Percentiles rank a stretch among this genome's conserved stretches.
These are phyloP conservation scores for Alternaria postmessia DNA, from an alignment of 2,329 filamentous ascomycete species.

Conservation along the genomic window DNA sequence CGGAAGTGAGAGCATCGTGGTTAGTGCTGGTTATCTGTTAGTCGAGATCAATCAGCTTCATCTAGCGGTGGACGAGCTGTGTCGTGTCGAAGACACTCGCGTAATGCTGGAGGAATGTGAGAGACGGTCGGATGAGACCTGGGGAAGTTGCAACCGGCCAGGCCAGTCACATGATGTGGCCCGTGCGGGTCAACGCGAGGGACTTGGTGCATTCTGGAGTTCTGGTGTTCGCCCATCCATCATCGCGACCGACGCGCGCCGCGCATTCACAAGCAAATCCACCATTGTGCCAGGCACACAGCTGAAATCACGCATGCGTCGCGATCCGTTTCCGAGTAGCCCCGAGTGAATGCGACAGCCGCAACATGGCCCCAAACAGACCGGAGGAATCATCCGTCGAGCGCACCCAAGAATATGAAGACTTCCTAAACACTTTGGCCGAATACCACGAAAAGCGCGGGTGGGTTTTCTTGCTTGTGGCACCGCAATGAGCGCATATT, in stretches of 20 bases:
- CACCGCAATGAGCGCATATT: slow-evolving; percentile 33
- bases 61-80: neutral
- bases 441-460: slow-evolving; percentile 82
- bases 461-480: slow-evolving; percentile 48
- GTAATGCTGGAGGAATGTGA: neutral
- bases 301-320: slow-evolving; percentile 31
- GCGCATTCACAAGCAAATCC: slow-evolving; percentile 34
- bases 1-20: slow-evolving; percentile 40
- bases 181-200: slow-evolving; percentile 27
- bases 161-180: slow-evolving; percentile 29
- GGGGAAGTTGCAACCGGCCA: slow-evolving; percentile 26
- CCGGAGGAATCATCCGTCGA: slow-evolving; percentile 58
- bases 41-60: slow-evolving; percentile 6
- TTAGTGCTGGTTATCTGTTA: slow-evolving; percentile 11
- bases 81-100: neutral
- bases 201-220: slow-evolving; percentile 34
- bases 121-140: neutral
- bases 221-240: slow-evolving; percentile 43
- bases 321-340: slow-evolving; percentile 23
- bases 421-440: slow-evolving; percentile 77
- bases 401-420: slow-evolving; percentile 71
- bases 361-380: slow-evolving; percentile 56
- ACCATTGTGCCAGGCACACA: slow-evolving; percentile 35
- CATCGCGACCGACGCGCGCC: slow-evolving; percentile 44
- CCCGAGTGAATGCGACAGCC: slow-evolving; percentile 46